Percentiles rank a stretch among this genome's conserved stretches.
Conservation (phyloP, 345 rosid species). For the Combretum micranthum region DNA sequence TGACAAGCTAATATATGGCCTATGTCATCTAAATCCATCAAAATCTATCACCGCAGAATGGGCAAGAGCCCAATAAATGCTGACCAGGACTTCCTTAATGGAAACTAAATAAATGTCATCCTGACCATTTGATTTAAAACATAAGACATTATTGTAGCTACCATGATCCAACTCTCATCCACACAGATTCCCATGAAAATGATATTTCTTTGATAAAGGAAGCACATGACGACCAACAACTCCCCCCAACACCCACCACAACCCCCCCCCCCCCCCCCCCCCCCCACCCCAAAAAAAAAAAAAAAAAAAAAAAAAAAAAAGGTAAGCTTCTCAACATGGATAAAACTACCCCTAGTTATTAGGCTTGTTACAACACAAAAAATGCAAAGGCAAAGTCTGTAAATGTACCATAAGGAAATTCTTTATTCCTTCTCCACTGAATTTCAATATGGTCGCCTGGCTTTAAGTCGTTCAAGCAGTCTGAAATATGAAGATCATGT, state of each 20-base stretch:
- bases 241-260: no score
- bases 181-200: not conserved
- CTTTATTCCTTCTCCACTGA: slow-evolving; percentile 93
- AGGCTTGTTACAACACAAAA: not conserved
- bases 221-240: no score
- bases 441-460: slow-evolving; percentile 93
- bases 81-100: slow-evolving; percentile 5
- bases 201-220: not conserved
- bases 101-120: not conserved
- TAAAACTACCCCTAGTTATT: not conserved
- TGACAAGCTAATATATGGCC: no score
- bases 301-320: no score
- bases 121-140: not conserved
- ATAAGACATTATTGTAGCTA: not conserved
- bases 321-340: not conserved
- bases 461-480: slow-evolving; percentile 56
- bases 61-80: not conserved
- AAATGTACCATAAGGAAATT: slow-evolving; percentile 56
- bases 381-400: not conserved
- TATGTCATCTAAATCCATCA: no score
- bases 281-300: no score
- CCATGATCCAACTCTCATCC: not conserved
- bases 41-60: not conserved
- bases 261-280: no score
- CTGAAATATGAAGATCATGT: slow-evolving; percentile 57